A percentile compares a stretch with the other conserved stretches of the same genome.
Evolutionary conservation across 805 yeast species (phyloP).

Genomic region (Candida vartiovaarae): DNA sequence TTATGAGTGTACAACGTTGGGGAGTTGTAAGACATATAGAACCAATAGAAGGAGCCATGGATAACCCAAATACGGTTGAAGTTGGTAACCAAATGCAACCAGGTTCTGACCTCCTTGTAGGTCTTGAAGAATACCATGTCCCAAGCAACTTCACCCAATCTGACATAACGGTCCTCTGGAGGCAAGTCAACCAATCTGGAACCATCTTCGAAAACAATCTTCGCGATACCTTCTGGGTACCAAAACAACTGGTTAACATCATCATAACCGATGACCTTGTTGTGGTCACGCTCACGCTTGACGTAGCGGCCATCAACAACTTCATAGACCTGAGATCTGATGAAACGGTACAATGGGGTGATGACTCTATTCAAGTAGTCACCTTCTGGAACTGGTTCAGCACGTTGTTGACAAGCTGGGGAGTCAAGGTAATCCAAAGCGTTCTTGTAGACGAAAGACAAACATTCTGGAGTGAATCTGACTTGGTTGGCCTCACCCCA

Average conservation of each 20-base stretch:
- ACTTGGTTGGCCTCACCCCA: slow-evolving; percentile 96
- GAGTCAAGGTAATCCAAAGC: slow-evolving; percentile 86
- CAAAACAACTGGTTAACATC: slow-evolving; percentile 98
- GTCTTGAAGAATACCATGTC: slow-evolving; percentile 89
- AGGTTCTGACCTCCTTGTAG: slow-evolving; percentile 90
- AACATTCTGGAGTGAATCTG: slow-evolving; percentile 83
- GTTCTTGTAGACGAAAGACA: slow-evolving; percentile 93
- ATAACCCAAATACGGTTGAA: slow-evolving; percentile 98
- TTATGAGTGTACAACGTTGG: slow-evolving; percentile 85
- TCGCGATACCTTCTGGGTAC: slow-evolving; percentile 98
- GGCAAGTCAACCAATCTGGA: slow-evolving; percentile 87
- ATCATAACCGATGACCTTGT: slow-evolving; percentile 83
- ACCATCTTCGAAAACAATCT: slow-evolving; percentile 88
- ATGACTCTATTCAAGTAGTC: slow-evolving; percentile 88
- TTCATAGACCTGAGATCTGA: slow-evolving; percentile 78
- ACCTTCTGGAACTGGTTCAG: slow-evolving; percentile 77
- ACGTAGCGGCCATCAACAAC: slow-evolving; percentile 74
- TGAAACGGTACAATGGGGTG: slow-evolving; percentile 79
- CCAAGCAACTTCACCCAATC: slow-evolving; percentile 93
- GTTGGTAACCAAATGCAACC: slow-evolving; percentile 93
- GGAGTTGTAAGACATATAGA: slow-evolving; percentile 88
- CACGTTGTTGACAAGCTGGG: slow-evolving; percentile 85
- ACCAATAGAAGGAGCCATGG: slow-evolving; percentile 87
- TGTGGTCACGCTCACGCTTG: slow-evolving; percentile 82
- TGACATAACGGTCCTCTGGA: slow-evolving; percentile 78